These are phyloP conservation scores for Irpex sp. DNA, from an alignment of 1,284 basidiomycete genomes.

Conservation along the genomic window DNA sequence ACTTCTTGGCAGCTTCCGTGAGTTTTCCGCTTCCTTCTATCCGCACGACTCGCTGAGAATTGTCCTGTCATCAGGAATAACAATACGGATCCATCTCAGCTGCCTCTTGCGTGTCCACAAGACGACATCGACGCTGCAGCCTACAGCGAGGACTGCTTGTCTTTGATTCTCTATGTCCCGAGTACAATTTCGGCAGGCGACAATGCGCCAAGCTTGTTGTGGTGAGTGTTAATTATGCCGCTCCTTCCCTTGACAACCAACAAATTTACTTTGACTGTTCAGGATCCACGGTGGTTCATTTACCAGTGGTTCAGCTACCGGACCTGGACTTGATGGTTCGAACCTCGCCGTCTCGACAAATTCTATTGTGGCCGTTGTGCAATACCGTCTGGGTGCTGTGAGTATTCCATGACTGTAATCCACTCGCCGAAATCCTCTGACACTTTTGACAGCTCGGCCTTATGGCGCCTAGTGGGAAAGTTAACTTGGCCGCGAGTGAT, in stretches of 20 bases:
- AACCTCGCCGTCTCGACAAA: constrained; percentile 67
- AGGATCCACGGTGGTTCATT: constrained; percentile 92
- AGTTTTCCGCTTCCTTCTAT: constrained; percentile 25
- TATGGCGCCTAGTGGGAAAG: constrained; percentile 61
- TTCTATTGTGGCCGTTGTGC: constrained; percentile 81
- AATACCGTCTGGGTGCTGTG: constrained; percentile 82
- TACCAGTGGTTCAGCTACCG: constrained; percentile 65
- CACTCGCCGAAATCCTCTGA: neutral
- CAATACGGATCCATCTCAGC: constrained; percentile 43
- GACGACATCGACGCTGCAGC: constrained; percentile 40
- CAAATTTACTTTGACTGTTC: constrained; percentile 1
- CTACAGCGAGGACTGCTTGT: constrained; percentile 75
- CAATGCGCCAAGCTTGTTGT: constrained; percentile 57
- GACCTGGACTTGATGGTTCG: constrained; percentile 76
- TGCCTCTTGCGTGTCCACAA: constrained; percentile 76
- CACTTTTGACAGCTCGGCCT: constrained; percentile 61
- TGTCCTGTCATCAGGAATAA: constrained; percentile 38
- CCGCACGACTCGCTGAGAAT: neutral
- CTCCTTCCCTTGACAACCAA: neutral
- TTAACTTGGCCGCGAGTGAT: constrained; percentile 74
- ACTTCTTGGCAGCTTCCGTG: constrained; percentile 62
- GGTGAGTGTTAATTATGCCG: constrained; percentile 40
- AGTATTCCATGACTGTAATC: constrained; percentile 22
- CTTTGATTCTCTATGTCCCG: constrained; percentile 73
- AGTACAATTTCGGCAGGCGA: constrained; percentile 28